These are phyloP conservation scores for Detonula confervacea DNA, from an alignment of 352 stramenopile genomes.

Conservation along the genomic window DNA sequence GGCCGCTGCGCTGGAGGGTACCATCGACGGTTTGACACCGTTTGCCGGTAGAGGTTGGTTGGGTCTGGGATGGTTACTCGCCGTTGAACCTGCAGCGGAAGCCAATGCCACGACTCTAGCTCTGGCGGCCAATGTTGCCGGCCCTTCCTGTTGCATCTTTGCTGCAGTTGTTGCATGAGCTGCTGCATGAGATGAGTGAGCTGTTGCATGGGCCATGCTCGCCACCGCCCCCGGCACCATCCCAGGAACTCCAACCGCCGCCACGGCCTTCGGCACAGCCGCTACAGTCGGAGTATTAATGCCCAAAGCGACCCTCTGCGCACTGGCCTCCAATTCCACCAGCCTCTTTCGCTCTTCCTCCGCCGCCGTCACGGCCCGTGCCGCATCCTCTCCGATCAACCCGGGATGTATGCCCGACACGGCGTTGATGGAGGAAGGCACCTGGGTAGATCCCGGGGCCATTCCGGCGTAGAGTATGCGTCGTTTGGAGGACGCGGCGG, in stretches of 20 bases:
- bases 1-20: neutral
- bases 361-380: constrained; percentile 19
- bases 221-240: too few species aligned
- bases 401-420: constrained; percentile 61
- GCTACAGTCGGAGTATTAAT: too few species aligned
- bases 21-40: neutral
- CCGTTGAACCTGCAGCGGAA: constrained; percentile 13
- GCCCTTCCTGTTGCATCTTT: constrained; percentile 27
- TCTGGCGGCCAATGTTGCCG: constrained; percentile 34
- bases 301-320: constrained; percentile 35
- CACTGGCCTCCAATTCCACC: constrained; percentile 45
- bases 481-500: constrained; percentile 18
- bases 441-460: constrained; percentile 67
- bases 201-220: too few species aligned
- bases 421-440: constrained; percentile 62
- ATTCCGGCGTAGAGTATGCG: constrained; percentile 78
- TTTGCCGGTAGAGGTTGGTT: neutral
- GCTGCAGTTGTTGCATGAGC: too few species aligned
- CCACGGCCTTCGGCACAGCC: too few species aligned
- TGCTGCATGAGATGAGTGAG: too few species aligned
- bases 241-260: too few species aligned
- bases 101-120: constrained; percentile 16
- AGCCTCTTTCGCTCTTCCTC: constrained; percentile 58
- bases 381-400: constrained; percentile 29
- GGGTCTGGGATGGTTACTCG: too few species aligned